Base-by-base conservation (phyloP, 495 filamentous ascomycete species). In the Xylaria cubensis region DNA sequence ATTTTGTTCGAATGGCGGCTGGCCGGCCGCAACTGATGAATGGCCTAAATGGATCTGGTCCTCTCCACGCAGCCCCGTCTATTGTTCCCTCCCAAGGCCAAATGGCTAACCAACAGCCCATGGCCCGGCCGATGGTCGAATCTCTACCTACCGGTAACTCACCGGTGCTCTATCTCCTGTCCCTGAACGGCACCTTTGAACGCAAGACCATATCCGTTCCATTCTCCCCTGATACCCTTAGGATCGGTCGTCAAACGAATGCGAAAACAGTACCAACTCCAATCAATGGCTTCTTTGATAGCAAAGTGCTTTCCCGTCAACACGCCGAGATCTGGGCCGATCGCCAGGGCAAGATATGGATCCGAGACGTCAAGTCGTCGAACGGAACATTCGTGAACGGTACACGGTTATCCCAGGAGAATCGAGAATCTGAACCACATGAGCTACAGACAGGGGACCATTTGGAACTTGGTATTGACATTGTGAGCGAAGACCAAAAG, bases 381-480 rank as follows among this genome's bases (percentile, higher is more conserved):
- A 99, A 99, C 76, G 96, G 96, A 51, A 99, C 96, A 0, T 99
- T 99, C 81, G 95, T 99, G 66, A 99, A 98, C 71, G 94, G 93
- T n/a, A 87, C 90, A 21, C 89, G 96, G 32, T 79, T 99, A 63
- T 98, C 96, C 10, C 92, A 88, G 36, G 96, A 99, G 76, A 98
- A 97, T 75, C 88, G 93, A 72, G 96, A 99, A 75, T 97, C 95
- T 1, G 96, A 99, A 53, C 94, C 96, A 0, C 93, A 97, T 74
- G 94, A 97, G 75, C 82, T 99, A 34, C 90, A 93, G 70, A 92
- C 94, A 69, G 88, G 92, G 73, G 96, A 98, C 78, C 91, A 94
- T 50, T 82, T 99, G 39, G 96, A 99, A 77, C 83, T 99, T 55
- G 96, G 96, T 58, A 99, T 99, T 67, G 96, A 99, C 80, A 99